A percentile compares a stretch with the other conserved stretches of the same genome.
Evolutionary conservation across 2,329 filamentous ascomycete genomes (phyloP).

Genomic region (Paraconiothyrium brasiliense): DNA sequence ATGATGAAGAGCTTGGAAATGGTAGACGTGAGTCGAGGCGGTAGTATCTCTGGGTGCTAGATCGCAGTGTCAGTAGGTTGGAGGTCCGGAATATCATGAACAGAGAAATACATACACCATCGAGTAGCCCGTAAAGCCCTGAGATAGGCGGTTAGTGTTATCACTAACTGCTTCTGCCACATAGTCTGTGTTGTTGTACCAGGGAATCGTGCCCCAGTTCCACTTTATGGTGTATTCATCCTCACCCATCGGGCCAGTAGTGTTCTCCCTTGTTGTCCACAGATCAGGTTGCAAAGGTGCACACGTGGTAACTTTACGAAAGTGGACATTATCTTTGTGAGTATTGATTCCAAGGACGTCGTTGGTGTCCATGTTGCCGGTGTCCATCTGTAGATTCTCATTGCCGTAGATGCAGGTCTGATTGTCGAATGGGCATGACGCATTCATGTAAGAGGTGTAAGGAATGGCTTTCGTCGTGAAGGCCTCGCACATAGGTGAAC

Average conservation of each 20-base stretch:
- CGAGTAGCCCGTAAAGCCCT: conserved; percentile 2
- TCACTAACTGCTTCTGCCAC: conserved; percentile 10
- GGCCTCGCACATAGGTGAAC: conserved; percentile 16
- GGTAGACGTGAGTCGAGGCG: conserved; percentile 13
- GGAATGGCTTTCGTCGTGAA: conserved; percentile 15
- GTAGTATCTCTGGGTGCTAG: conserved; percentile 9
- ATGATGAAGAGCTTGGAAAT: conserved; percentile 16
- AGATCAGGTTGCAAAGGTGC: conserved; percentile 16
- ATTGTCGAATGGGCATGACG: conserved; percentile 18
- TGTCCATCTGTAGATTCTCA: conserved; percentile 19
- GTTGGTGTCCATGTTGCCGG: conserved; percentile 19
- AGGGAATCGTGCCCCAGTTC: conserved; percentile 15
- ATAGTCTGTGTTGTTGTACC: conserved; percentile 10
- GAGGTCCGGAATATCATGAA: neutral
- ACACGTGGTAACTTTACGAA: conserved; percentile 18
- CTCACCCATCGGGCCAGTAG: conserved; percentile 11
- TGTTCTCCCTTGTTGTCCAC: conserved; percentile 12
- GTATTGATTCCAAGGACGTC: conserved; percentile 12
- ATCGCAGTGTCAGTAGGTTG: neutral
- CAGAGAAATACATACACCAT: conserved; percentile 8
- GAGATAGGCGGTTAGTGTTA: conserved; percentile 5
- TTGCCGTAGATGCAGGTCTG: conserved; percentile 10
- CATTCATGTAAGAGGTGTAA: conserved; percentile 11
- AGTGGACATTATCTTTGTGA: conserved; percentile 14
- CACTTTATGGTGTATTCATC: conserved; percentile 3